A percentile compares a stretch with the other conserved stretches of the same genome.
These are phyloP conservation scores for Pleurozium schreberi DNA, from an alignment of 225 moss, liverwort and hornwort genomes.

Conservation along the genomic window DNA sequence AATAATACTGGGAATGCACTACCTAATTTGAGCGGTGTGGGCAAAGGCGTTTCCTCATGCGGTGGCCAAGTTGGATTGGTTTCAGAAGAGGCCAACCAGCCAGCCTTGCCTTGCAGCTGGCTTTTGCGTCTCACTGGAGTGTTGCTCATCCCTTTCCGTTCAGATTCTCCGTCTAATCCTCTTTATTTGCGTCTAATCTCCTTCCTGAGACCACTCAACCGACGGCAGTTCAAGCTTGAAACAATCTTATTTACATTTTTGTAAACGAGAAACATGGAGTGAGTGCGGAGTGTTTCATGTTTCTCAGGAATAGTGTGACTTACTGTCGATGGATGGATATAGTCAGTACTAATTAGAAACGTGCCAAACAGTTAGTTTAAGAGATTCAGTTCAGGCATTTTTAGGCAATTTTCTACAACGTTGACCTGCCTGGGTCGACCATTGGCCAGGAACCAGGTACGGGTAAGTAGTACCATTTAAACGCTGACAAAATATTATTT, in stretches of 20 bases:
- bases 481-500: too few relatives aligned
- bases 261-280: too few relatives aligned
- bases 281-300: not conserved
- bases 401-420: too few relatives aligned
- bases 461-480: too few relatives aligned
- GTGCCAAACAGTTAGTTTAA: too few relatives aligned
- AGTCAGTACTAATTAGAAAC: too few relatives aligned
- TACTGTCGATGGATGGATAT: too few relatives aligned
- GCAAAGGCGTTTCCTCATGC: not conserved
- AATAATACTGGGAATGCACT: not conserved
- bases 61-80: not conserved
- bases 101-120: not conserved
- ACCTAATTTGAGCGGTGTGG: not conserved
- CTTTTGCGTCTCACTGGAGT: not conserved
- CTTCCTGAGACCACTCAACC: not conserved
- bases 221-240: not conserved
- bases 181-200: not conserved
- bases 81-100: not conserved
- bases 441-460: too few relatives aligned
- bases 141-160: not conserved
- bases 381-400: too few relatives aligned
- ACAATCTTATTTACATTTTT: too few relatives aligned
- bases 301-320: too few relatives aligned
- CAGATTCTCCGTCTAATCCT: not conserved
- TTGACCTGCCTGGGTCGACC: too few relatives aligned